Evolutionary conservation across 202 grass and related monocot species (phyloP).

Genomic region (Digitaria exilis): DNA sequence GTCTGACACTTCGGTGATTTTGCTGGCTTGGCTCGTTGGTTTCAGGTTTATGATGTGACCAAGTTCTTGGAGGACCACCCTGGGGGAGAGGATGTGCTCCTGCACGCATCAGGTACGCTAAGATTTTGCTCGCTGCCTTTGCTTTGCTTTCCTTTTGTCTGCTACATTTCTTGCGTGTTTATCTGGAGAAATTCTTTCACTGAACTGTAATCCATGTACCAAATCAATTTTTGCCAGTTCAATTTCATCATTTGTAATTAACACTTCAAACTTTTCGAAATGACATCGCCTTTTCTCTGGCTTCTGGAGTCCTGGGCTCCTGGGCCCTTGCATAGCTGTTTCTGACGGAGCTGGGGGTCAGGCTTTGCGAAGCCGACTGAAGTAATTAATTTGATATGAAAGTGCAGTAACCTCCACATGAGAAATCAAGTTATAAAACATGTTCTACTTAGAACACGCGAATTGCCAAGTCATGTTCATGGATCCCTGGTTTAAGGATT

Average conservation of each 20-base stretch:
- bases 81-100: conserved; percentile 80
- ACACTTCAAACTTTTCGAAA: background rate
- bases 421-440: background rate
- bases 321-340: background rate
- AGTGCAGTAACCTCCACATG: background rate
- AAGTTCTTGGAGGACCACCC: conserved; percentile 88
- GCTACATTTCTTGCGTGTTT: background rate
- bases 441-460: background rate
- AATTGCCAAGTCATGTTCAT: background rate
- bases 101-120: conserved; percentile 84
- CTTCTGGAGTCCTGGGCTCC: no score
- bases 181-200: background rate
- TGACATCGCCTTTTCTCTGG: background rate
- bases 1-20: conserved; percentile 3
- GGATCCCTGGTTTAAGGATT: background rate
- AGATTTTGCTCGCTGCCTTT: background rate
- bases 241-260: background rate
- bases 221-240: background rate
- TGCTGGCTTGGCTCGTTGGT: background rate
- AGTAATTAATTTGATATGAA: background rate
- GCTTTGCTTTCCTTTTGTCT: background rate
- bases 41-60: conserved; percentile 93
- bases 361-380: background rate
- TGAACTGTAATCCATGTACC: background rate
- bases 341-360: background rate